Evolutionary conservation across 495 filamentous ascomycete species (phyloP).

Genomic region (Bombardia bombarda): DNA sequence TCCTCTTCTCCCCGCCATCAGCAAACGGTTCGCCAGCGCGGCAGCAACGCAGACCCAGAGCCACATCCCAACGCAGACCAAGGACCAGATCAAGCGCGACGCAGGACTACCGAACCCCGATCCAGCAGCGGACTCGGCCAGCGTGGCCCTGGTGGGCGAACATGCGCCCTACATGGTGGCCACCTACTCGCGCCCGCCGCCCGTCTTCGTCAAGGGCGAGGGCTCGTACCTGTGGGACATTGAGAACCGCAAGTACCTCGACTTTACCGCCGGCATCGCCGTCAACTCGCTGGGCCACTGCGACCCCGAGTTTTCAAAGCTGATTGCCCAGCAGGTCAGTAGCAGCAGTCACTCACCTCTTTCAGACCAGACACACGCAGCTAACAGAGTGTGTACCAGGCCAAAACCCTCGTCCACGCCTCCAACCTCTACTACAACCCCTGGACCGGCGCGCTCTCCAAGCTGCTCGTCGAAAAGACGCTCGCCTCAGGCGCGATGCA

Average conservation of each 20-base stretch:
- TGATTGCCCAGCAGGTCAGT: slow-evolving; percentile 66
- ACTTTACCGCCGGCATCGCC: slow-evolving; percentile 93
- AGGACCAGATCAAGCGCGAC: slow-evolving; percentile 57
- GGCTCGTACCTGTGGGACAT: slow-evolving; percentile 86
- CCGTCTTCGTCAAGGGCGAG: slow-evolving; percentile 78
- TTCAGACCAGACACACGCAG: not conserved
- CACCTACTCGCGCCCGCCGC: slow-evolving; percentile 86
- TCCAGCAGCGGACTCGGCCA: slow-evolving; percentile 67
- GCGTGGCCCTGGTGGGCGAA: slow-evolving; percentile 61
- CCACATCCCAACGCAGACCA: too few relatives aligned
- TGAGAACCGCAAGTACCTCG: slow-evolving; percentile 81
- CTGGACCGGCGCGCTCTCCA: slow-evolving; percentile 82
- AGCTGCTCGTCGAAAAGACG: slow-evolving; percentile 76
- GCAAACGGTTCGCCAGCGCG: too few relatives aligned
- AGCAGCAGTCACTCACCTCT: not conserved
- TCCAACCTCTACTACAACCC: slow-evolving; percentile 96
- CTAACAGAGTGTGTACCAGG: slow-evolving; percentile 29
- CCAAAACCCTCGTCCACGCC: slow-evolving; percentile 73
- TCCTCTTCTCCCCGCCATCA: too few relatives aligned
- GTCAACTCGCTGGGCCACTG: slow-evolving; percentile 89
- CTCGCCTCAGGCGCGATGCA: slow-evolving; percentile 68
- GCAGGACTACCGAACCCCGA: slow-evolving; percentile 64
- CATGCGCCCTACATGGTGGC: slow-evolving; percentile 84
- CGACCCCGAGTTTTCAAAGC: slow-evolving; percentile 58
- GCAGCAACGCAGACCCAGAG: too few relatives aligned